phyloP scores from a whole-genome alignment of 495 filamentous ascomycete genomes.

The Penicillium maclennaniae region DNA sequence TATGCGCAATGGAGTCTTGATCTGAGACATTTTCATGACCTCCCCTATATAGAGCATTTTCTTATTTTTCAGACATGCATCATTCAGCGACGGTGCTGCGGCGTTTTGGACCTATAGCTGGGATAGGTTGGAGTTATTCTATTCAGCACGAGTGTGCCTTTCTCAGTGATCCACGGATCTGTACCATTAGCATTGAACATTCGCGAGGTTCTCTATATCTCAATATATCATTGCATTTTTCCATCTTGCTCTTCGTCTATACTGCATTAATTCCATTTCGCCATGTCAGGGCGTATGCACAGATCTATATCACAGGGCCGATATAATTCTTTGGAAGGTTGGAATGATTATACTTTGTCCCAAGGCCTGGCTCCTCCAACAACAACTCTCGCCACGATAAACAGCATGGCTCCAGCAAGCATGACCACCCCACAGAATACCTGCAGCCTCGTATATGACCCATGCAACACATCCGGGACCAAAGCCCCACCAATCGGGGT shows the following conservation, averaged over 20 bases:
- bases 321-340: background rate
- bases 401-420: slow-evolving; percentile 45
- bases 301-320: background rate
- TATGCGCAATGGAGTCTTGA: slow-evolving; percentile 49
- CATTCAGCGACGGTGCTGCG: slow-evolving; percentile 41
- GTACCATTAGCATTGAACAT: background rate
- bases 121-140: background rate
- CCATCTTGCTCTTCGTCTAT: background rate
- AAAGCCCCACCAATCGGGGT: slow-evolving; percentile 73
- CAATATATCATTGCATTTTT: background rate
- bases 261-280: background rate
- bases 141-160: background rate
- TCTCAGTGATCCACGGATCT: background rate
- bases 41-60: slow-evolving; percentile 16
- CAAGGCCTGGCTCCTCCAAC: slow-evolving; percentile 30
- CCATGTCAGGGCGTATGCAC: background rate
- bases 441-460: slow-evolving; percentile 55
- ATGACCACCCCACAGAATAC: slow-evolving; percentile 65
- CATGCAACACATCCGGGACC: slow-evolving; percentile 47
- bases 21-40: slow-evolving; percentile 23
- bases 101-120: slow-evolving; percentile 21
- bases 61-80: slow-evolving; percentile 24
- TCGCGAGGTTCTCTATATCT: background rate
- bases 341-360: slow-evolving; percentile 29
- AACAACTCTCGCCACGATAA: slow-evolving; percentile 39